Base-by-base conservation (phyloP, 2,329 filamentous ascomycete genomes). In the Penicillium sp. region DNA sequence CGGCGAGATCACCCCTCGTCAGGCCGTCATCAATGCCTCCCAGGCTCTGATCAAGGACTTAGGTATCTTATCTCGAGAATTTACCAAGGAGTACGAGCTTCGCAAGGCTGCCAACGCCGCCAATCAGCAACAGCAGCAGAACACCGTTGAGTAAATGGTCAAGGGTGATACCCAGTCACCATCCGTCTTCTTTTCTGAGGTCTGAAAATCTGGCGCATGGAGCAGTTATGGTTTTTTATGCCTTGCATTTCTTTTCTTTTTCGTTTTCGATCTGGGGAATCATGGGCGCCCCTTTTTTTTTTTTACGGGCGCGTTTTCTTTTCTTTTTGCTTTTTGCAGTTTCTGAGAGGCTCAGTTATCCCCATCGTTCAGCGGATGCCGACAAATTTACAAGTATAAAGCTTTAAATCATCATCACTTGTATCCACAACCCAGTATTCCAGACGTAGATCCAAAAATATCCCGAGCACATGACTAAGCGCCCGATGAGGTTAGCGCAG, bases 31-130 rank as follows among this genome's bases (percentile, higher is more conserved):
- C 52, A 83, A 86, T 49, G 87, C 88, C 40, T 96, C 90, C 77
- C 86, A 89, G 72, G 87, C 91, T 62, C 81, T 97, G 44, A 89
- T 99, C 60, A 83, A 86, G 56, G 87, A 95, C 62, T 83, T 96
- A 52, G 87, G 87, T 53, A 86, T 86, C 61, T 79, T 99, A 56
- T 88, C 88, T 60, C 86, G 90, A 61, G 90, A 95, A 70, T 96
- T 97, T 72, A 96, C 90, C 21, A 91, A 93, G 68, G 93, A 97
- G 75, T 94, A 86, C 76, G 90, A 95, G 75, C 77, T 96, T 65
- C 86, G 90, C 67, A 92, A 91, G 76, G 93, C 95, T 82, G 90
- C 87, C 56, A 84, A 84, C 42, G 85, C 83, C 23, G 83, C 83
- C 44, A 62, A 60, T 49, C 83, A 86, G 63, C 74, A 76, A 59